These are phyloP conservation scores for Clonostachys sp. DNA, from an alignment of 2,329 filamentous ascomycete genomes.

Conservation along the genomic window DNA sequence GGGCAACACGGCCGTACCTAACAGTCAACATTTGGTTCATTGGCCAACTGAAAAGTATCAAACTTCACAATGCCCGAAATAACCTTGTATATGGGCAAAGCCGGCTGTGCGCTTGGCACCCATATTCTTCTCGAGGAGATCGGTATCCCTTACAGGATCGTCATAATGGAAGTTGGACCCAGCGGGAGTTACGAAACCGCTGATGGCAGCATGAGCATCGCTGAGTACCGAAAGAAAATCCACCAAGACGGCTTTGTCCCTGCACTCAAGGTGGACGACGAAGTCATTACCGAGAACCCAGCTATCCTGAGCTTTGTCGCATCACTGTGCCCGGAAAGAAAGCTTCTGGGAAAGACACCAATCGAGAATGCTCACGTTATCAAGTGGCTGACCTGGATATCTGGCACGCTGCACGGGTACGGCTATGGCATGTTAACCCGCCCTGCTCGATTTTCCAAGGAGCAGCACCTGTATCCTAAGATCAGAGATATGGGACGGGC, in stretches of 20 bases:
- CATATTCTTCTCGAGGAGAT: slow-evolving; percentile 22
- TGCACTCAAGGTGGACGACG: slow-evolving; percentile 15
- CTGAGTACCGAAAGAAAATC: slow-evolving; percentile 16
- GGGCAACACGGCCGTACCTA: too few species aligned
- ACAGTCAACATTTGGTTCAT: background rate
- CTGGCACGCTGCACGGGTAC: slow-evolving; percentile 19
- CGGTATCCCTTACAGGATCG: slow-evolving; percentile 12
- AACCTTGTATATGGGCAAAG: slow-evolving; percentile 19
- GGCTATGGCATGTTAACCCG: slow-evolving; percentile 16
- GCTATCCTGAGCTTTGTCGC: slow-evolving; percentile 24
- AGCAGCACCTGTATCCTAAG: background rate
- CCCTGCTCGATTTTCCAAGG: slow-evolving; percentile 17
- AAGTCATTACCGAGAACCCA: slow-evolving; percentile 22
- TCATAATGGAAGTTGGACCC: slow-evolving; percentile 10
- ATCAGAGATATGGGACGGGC: slow-evolving; percentile 8
- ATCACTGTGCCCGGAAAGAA: slow-evolving; percentile 8
- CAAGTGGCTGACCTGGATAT: slow-evolving; percentile 25
- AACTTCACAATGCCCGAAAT: slow-evolving; percentile 9
- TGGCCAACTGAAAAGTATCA: background rate
- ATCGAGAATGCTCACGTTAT: slow-evolving; percentile 14
- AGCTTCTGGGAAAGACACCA: slow-evolving; percentile 10
- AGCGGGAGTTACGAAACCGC: slow-evolving; percentile 11
- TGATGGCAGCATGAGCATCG: slow-evolving; percentile 21
- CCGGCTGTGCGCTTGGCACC: slow-evolving; percentile 19
- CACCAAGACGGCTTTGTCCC: slow-evolving; percentile 23